Evolutionary conservation across 495 filamentous ascomycete genomes (phyloP).

Genomic region (Xylaria cubensis): DNA sequence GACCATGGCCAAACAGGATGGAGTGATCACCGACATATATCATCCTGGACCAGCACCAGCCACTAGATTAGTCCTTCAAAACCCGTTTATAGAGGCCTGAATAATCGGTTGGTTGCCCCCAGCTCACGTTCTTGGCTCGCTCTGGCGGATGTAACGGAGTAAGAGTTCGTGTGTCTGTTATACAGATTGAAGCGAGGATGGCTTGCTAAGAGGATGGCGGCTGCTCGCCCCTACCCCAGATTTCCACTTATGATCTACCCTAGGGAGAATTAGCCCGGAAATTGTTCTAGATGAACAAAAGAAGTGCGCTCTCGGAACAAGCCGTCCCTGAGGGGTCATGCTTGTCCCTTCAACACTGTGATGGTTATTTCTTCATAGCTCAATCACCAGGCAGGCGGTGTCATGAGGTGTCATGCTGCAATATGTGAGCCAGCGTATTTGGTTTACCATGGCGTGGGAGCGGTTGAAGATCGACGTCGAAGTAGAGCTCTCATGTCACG

Average conservation of each 20-base stretch:
- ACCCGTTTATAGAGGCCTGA: constrained; percentile 8
- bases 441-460: neutral
- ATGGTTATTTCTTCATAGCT: neutral
- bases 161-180: constrained; percentile 20
- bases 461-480: constrained; percentile 1
- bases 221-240: constrained; percentile 17
- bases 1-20: constrained; percentile 26
- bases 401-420: neutral
- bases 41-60: neutral
- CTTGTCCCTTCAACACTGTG: constrained; percentile 16
- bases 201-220: constrained; percentile 12
- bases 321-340: constrained; percentile 35
- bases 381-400: constrained; percentile 5
- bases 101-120: constrained; percentile 2
- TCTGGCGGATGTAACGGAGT: constrained; percentile 41
- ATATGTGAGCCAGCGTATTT: neutral
- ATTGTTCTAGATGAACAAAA: constrained; percentile 41
- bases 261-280: constrained; percentile 41
- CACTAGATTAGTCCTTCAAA: neutral
- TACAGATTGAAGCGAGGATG: constrained; percentile 31
- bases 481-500: constrained; percentile 9
- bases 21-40: constrained; percentile 19
- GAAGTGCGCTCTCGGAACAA: constrained; percentile 36
- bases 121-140: constrained; percentile 29
- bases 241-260: constrained; percentile 37